A percentile compares a stretch with the other conserved stretches of the same genome.
phyloP scores from a whole-genome alignment of 179 eudicot species.

The Beta corolliflora region DNA sequence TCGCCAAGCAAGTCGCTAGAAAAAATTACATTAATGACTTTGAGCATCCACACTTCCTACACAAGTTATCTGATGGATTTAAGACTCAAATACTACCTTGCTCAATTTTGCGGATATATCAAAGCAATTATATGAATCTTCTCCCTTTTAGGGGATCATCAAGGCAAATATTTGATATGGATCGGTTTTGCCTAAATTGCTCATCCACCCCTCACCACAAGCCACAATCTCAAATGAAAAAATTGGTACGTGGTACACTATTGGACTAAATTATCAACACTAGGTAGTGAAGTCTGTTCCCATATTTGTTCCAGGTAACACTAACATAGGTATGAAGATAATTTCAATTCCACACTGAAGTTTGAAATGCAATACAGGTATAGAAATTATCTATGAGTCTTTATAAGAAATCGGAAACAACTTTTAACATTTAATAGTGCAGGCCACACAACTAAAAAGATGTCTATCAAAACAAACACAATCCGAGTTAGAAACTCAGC shows the following conservation, averaged over 20 bases:
- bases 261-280: no score
- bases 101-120: not conserved
- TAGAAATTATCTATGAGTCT: not conserved
- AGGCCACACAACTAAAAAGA: not conserved
- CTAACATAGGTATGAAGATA: no score
- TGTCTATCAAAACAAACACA: not conserved
- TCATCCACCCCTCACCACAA: not conserved
- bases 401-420: not conserved
- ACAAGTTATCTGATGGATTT: not conserved
- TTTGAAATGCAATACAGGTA: not conserved
- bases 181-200: not conserved
- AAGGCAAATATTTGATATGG: not conserved
- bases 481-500: not conserved
- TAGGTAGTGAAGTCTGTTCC: not conserved
- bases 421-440: not conserved
- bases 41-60: not conserved
- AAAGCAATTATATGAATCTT: not conserved
- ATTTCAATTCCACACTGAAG: no score
- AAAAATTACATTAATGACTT: not conserved
- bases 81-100: not conserved
- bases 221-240: not conserved
- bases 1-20: not conserved
- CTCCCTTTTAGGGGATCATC: not conserved
- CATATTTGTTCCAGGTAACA: not conserved
- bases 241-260: not conserved